Evolutionary conservation across 306 rosid species (phyloP).

Genomic region (Cicer arietinum): DNA sequence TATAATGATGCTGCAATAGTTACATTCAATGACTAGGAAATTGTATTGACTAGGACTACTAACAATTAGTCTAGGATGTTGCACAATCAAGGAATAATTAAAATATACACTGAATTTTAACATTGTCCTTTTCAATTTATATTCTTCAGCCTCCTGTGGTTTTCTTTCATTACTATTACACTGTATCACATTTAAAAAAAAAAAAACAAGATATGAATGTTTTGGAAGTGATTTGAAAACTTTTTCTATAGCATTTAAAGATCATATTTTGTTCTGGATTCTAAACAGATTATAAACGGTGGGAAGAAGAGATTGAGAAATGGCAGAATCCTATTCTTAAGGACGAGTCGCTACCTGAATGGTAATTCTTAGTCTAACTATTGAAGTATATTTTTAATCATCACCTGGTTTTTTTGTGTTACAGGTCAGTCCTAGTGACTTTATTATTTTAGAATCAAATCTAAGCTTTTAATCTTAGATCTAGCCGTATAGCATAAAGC

Average conservation of each 20-base stretch:
- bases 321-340: slow-evolving; percentile 91
- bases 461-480: slow-evolving; percentile 27
- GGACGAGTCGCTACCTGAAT: slow-evolving; percentile 83
- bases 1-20: no score
- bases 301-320: slow-evolving; percentile 97
- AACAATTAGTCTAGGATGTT: no score
- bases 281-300: slow-evolving; percentile 77
- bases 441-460: slow-evolving; percentile 25
- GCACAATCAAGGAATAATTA: no score
- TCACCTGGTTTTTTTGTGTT: not conserved
- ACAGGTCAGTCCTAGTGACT: not conserved
- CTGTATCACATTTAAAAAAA: not conserved
- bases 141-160: slow-evolving; percentile 33
- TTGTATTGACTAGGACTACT: no score
- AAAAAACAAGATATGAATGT: slow-evolving; percentile 13
- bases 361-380: slow-evolving; percentile 61
- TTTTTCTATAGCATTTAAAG: slow-evolving; percentile 18
- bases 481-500: slow-evolving; percentile 8
- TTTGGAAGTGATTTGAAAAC: slow-evolving; percentile 27
- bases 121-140: slow-evolving; percentile 11
- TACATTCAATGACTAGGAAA: no score
- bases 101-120: no score
- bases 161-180: slow-evolving; percentile 24
- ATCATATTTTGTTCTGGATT: slow-evolving; percentile 44
- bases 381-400: not conserved